Conservation (phyloP, 345 rosid species). For the Lumnitzera racemosa region DNA sequence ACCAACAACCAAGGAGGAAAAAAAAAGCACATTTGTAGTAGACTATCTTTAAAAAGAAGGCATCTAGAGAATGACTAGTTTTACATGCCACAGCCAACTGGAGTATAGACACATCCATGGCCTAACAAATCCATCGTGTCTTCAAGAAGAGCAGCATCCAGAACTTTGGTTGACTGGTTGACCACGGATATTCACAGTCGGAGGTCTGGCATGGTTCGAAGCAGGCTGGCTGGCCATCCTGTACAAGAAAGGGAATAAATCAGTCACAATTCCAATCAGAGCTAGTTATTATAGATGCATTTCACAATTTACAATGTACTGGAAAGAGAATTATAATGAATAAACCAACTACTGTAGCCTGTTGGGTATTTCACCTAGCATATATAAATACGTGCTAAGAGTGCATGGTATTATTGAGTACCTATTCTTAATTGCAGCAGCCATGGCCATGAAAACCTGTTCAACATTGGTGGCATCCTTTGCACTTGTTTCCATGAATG, state of each 20-base stretch:
- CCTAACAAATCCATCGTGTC: not conserved
- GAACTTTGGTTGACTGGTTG: slow-evolving; percentile 72
- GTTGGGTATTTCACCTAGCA: too few relatives aligned
- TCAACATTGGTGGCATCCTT: slow-evolving; percentile 66
- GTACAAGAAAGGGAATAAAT: not conserved
- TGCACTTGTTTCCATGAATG: slow-evolving; percentile 84
- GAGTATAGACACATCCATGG: not conserved
- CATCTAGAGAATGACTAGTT: slow-evolving; percentile 4
- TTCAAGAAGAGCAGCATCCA: slow-evolving; percentile 70
- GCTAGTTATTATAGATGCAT: not conserved
- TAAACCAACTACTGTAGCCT: too few relatives aligned
- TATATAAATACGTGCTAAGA: too few relatives aligned
- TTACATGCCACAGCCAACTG: slow-evolving; percentile 8
- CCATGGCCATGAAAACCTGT: slow-evolving; percentile 83
- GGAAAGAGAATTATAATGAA: not conserved
- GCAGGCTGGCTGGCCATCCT: slow-evolving; percentile 83
- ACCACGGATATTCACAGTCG: slow-evolving; percentile 66
- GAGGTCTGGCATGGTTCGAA: slow-evolving; percentile 44
- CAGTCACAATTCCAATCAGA: too few relatives aligned
- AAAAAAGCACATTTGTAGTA: not conserved
- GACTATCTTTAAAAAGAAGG: not conserved
- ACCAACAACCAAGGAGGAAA: not conserved
- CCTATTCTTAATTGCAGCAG: slow-evolving; percentile 67
- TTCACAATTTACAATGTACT: not conserved
- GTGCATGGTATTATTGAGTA: not conserved